These are phyloP conservation scores for Secale cereale DNA, from an alignment of 176 grass and related monocot genomes.

Conservation along the genomic window DNA sequence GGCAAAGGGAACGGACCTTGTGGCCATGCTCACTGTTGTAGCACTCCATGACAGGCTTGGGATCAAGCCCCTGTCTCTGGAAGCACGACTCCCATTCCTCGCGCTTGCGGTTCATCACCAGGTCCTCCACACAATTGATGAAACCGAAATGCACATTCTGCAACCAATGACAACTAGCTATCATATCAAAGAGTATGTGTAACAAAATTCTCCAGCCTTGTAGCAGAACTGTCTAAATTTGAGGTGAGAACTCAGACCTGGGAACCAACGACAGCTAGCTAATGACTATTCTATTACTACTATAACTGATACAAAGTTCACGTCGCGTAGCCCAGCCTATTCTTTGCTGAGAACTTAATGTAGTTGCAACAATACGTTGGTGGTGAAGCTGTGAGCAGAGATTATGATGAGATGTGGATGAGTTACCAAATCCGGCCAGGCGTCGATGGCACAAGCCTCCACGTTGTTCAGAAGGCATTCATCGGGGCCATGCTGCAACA, in stretches of 20 bases:
- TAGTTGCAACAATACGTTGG: background rate
- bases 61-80: slow-evolving; percentile 46
- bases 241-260: background rate
- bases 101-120: slow-evolving; percentile 49
- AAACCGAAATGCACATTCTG: slow-evolving; percentile 82
- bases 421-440: slow-evolving; percentile 85
- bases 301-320: background rate
- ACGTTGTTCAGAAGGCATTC: slow-evolving; percentile 91
- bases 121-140: slow-evolving; percentile 75
- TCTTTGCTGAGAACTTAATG: background rate
- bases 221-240: background rate
- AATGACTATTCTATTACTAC: background rate
- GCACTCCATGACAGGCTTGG: slow-evolving; percentile 61
- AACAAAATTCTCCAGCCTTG: background rate
- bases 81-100: slow-evolving; percentile 75
- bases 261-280: background rate
- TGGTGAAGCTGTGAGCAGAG: background rate
- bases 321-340: background rate
- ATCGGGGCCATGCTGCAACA: slow-evolving; percentile 68
- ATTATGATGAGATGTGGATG: background rate
- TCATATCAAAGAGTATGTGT: background rate
- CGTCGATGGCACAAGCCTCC: slow-evolving; percentile 79
- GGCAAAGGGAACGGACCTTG: slow-evolving; percentile 31
- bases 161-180: background rate
- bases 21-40: slow-evolving; percentile 50